Evolutionary conservation across 345 rosid genomes (phyloP).

Genomic region (Psidium friedrichsthalianum): DNA sequence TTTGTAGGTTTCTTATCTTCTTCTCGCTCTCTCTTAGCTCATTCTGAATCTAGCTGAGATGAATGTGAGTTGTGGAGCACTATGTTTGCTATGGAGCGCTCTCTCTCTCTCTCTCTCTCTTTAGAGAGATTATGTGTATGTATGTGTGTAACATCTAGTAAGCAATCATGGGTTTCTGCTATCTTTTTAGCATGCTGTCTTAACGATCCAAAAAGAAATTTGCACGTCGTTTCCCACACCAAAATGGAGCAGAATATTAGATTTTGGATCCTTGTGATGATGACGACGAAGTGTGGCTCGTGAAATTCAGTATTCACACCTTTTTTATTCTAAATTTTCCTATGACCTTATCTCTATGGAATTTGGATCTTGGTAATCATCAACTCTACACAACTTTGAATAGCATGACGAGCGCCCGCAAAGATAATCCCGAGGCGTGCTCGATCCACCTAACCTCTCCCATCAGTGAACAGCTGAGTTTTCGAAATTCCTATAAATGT

Average conservation of each 20-base stretch:
- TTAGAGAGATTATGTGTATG: background rate
- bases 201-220: background rate
- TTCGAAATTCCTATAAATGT: background rate
- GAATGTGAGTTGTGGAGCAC: constrained; percentile 8
- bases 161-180: background rate
- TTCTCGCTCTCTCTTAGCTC: background rate
- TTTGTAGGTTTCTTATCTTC: background rate
- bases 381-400: background rate
- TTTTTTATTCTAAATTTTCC: background rate
- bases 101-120: background rate
- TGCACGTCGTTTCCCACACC: background rate
- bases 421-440: background rate
- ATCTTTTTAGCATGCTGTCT: constrained; percentile 1
- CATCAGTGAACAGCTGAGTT: background rate
- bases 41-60: background rate
- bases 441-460: background rate
- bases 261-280: background rate
- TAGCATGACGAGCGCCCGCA: background rate
- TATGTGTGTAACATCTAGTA: background rate
- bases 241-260: background rate
- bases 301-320: background rate
- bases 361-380: background rate
- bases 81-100: background rate
- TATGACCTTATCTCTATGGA: background rate
- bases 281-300: background rate